Evolutionary conservation across 345 rosid genomes (phyloP).

Genomic region (Moringa oleifera): DNA sequence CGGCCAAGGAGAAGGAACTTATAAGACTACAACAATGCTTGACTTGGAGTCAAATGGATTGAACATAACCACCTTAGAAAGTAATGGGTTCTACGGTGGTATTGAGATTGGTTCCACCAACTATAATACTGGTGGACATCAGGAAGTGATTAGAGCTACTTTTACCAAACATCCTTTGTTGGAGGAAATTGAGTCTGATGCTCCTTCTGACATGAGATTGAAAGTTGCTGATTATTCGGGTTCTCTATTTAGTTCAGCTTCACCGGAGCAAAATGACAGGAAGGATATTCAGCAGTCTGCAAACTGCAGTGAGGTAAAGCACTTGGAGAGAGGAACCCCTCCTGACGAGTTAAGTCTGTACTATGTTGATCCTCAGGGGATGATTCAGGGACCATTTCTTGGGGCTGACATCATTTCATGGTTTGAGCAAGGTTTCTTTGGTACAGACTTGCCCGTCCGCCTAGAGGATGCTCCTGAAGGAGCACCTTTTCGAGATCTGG

Average conservation of each 20-base stretch:
- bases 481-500: conserved; percentile 61
- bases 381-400: conserved; percentile 74
- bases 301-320: conserved; percentile 10
- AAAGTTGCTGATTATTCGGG: conserved; percentile 45
- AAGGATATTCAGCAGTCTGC: conserved; percentile 25
- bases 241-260: conserved; percentile 31
- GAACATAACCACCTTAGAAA: conserved; percentile 13
- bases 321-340: conserved; percentile 23
- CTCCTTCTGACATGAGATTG: conserved; percentile 24
- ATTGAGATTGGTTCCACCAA: conserved; percentile 1
- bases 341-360: conserved; percentile 66
- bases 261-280: conserved; percentile 26
- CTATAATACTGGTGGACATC: conserved; percentile 20
- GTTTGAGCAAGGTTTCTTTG: conserved; percentile 94
- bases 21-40: conserved; percentile 15
- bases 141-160: conserved; percentile 13
- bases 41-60: conserved; percentile 6
- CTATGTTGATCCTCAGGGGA: conserved; percentile 89
- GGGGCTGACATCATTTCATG: conserved; percentile 77
- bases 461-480: conserved; percentile 71
- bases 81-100: background rate
- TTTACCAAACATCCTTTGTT: conserved; percentile 16
- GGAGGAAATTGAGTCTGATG: conserved; percentile 17
- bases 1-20: background rate
- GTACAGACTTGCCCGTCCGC: conserved; percentile 72